These are phyloP conservation scores for Curvularia spicifera DNA, from an alignment of 2,329 filamentous ascomycete genomes.

Conservation along the genomic window DNA sequence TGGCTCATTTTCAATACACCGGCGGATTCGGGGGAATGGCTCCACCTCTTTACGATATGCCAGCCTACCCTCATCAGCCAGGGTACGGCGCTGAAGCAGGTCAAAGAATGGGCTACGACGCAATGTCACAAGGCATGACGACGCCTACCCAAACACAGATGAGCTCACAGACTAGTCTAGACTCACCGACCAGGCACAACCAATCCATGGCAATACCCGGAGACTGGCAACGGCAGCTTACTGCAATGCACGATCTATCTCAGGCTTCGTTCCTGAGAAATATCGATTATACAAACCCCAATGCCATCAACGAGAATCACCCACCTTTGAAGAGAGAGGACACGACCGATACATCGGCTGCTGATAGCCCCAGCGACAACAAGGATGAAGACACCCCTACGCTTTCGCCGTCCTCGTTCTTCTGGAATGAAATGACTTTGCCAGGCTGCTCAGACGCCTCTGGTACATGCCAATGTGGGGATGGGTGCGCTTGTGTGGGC, in stretches of 20 bases:
- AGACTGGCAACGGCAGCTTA: conserved; percentile 36
- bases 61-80: conserved; percentile 44
- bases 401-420: conserved; percentile 48
- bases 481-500: conserved; percentile 60
- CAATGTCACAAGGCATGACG: conserved; percentile 26
- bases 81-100: conserved; percentile 37
- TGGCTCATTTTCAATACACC: conserved; percentile 46
- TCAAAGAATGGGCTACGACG: conserved; percentile 23
- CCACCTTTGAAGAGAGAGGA: conserved; percentile 26
- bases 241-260: conserved; percentile 18
- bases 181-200: conserved; percentile 19
- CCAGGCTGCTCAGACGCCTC: conserved; percentile 56
- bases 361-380: conserved; percentile 39
- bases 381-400: conserved; percentile 44
- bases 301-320: conserved; percentile 15
- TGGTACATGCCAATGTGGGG: conserved; percentile 60
- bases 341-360: conserved; percentile 18
- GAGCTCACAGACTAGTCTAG: conserved; percentile 31
- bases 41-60: conserved; percentile 45
- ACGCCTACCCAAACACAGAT: conserved; percentile 29
- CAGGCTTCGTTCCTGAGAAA: conserved; percentile 26
- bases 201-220: conserved; percentile 23
- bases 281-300: conserved; percentile 15
- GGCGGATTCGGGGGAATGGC: conserved; percentile 42
- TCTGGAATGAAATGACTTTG: conserved; percentile 47